Evolutionary conservation across 148 eudicot species (phyloP), one percentile per base, ranked within the genome.

Genomic region (Amaranthus cruentus): DNA sequence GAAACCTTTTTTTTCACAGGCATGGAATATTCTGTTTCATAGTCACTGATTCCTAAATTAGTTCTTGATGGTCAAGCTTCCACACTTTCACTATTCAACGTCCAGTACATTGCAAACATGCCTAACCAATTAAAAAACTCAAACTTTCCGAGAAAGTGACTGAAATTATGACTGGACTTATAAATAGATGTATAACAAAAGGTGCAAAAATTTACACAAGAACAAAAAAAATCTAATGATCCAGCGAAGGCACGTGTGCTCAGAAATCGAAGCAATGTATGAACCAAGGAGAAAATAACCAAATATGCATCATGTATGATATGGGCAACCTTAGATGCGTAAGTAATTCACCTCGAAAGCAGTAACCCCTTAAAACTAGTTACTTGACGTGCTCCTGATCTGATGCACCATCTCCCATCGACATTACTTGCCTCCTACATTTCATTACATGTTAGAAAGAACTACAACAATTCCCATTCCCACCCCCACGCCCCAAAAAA

Each of bases 391-490:
- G 82, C 72, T 56, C 83, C 83, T 79, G 92, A 86, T 77, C 75
- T 85, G 76, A 95, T 76, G 79, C 98, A 95, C 91, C 92, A 87
- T 80, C 98, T 88, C 66, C 98, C 98, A 79, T 89, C 86, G 74
- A 86, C 69, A 73, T 90, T 87, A 69, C 85, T 84, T 65, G 91
- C 87, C 85, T 95, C 96, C 98, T 95, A 83, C 74, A 83, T 60
- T 66, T 72, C 56, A 68, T 56, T 48, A 63, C 70, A 74, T 55
- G 49, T 74, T 46, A 71, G 71, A 70, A 28, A 46, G 66, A 28
- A 70, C 42, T 18, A 73, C 73, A 77, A 68, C 50, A 28, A 28
- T 28, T 28, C 38, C 38, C 38, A 28, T 28, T 28, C 38, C 38
- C 38, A 28, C 38, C 38, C 49, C 6, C 70, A 28, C 13, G 59